Evolutionary conservation across 2,329 filamentous ascomycete genomes (phyloP).

Genomic region (Aspergillus spinulosporus): DNA sequence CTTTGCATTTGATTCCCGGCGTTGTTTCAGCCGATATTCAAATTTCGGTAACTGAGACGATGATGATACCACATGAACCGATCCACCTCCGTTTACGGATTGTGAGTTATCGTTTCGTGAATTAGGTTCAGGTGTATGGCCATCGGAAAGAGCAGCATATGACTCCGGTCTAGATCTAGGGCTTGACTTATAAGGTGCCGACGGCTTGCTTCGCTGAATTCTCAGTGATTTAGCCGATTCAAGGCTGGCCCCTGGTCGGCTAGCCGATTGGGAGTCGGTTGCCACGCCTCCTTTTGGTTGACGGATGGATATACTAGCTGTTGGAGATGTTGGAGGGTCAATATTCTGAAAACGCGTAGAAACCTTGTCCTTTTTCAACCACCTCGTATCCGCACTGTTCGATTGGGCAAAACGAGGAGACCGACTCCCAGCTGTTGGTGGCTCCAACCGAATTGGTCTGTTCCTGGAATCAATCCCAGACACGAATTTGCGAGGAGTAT

Average conservation of each 20-base stretch:
- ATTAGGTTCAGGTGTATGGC: not conserved
- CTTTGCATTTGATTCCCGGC: conserved; percentile 14
- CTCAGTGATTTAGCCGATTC: not conserved
- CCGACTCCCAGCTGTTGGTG: not conserved
- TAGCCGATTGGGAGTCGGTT: not conserved
- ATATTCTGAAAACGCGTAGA: conserved; percentile 32
- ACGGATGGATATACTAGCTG: conserved; percentile 26
- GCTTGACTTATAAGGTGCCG: not conserved
- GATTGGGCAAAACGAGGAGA: conserved; percentile 4
- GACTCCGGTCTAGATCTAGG: not conserved
- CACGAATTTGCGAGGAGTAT: not conserved
- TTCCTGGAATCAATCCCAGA: not conserved
- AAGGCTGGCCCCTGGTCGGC: not conserved
- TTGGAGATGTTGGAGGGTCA: conserved; percentile 41
- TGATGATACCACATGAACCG: conserved; percentile 35
- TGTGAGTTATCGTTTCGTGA: not conserved
- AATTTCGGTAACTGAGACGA: conserved; percentile 43
- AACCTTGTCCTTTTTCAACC: conserved; percentile 34
- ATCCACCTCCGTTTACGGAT: conserved; percentile 19
- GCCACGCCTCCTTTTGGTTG: conserved; percentile 18
- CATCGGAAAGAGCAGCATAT: not conserved
- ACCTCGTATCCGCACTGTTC: conserved; percentile 19
- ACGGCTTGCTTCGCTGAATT: not conserved
- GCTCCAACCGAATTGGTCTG: not conserved
- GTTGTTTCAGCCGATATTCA: conserved; percentile 36